Evolutionary conservation across 495 filamentous ascomycete species (phyloP).

Genomic region (Lasiosphaeriaceae sp.): DNA sequence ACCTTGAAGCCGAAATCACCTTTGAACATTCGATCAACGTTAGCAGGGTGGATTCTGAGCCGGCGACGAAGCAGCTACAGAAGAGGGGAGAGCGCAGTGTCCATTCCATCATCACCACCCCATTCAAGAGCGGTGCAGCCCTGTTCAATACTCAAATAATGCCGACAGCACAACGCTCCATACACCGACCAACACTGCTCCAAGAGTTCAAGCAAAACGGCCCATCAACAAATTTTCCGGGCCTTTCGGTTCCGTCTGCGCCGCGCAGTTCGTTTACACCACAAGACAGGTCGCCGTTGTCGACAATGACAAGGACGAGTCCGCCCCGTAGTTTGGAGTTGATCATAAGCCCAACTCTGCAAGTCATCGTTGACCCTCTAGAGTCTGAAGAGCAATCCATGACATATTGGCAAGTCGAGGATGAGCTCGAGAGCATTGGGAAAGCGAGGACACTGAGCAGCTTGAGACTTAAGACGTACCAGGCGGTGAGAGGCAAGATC

Average conservation of each 20-base stretch:
- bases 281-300: no score
- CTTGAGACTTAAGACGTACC: no score
- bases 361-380: not conserved
- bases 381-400: conserved; percentile 3
- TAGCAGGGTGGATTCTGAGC: conserved; percentile 5
- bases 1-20: conserved; percentile 1
- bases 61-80: not conserved
- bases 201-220: not conserved
- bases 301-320: no score
- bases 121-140: conserved; percentile 3
- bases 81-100: not conserved
- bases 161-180: conserved; percentile 6
- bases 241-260: no score
- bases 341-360: no score
- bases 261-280: no score
- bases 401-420: not conserved
- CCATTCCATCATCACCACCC: not conserved
- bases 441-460: no score
- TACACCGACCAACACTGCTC: conserved; percentile 1
- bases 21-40: not conserved
- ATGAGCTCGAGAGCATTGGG: no score
- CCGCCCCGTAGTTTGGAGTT: no score
- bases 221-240: no score
- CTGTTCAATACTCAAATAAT: not conserved
- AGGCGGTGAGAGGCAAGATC: no score